These are phyloP conservation scores for Pseudogymnoascus sp. DNA, from an alignment of 2,329 filamentous ascomycete genomes.

Conservation along the genomic window DNA sequence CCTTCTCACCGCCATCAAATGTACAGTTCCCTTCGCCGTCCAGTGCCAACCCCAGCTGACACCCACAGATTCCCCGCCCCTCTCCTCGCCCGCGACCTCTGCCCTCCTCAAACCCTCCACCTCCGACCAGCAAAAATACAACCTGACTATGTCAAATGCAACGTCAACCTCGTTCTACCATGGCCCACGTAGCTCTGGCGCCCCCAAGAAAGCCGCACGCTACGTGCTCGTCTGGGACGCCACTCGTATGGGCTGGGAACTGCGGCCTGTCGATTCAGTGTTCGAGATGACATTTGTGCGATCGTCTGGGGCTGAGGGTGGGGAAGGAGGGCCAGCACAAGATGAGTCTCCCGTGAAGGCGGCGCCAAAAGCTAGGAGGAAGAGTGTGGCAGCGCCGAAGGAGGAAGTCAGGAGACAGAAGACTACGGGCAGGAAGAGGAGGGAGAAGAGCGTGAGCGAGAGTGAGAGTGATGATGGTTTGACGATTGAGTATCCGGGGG, in stretches of 20 bases:
- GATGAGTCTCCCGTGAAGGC: constrained; percentile 15
- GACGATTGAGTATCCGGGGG: constrained; percentile 53
- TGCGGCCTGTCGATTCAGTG: constrained; percentile 73
- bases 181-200: constrained; percentile 48
- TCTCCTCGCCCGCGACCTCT: constrained; percentile 32
- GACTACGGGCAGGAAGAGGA: constrained; percentile 12
- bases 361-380: constrained; percentile 14
- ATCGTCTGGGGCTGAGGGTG: constrained; percentile 54
- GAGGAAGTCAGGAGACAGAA: constrained; percentile 27
- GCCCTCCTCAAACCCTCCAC: constrained; percentile 46
- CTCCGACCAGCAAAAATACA: constrained; percentile 33
- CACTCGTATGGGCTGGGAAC: constrained; percentile 64
- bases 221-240: constrained; percentile 71
- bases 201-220: constrained; percentile 28
- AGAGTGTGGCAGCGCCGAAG: constrained; percentile 20
- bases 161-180: constrained; percentile 49
- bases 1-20: neutral
- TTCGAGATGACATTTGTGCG: constrained; percentile 71
- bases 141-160: constrained; percentile 42
- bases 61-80: constrained; percentile 34
- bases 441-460: constrained; percentile 21
- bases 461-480: constrained; percentile 50
- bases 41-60: neutral
- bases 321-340: constrained; percentile 16
- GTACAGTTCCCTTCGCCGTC: neutral